Evolutionary conservation across 305 asterid genomes (phyloP), one percentile per base, ranked within the genome.

Genomic region (Fraxinus paxiana): DNA sequence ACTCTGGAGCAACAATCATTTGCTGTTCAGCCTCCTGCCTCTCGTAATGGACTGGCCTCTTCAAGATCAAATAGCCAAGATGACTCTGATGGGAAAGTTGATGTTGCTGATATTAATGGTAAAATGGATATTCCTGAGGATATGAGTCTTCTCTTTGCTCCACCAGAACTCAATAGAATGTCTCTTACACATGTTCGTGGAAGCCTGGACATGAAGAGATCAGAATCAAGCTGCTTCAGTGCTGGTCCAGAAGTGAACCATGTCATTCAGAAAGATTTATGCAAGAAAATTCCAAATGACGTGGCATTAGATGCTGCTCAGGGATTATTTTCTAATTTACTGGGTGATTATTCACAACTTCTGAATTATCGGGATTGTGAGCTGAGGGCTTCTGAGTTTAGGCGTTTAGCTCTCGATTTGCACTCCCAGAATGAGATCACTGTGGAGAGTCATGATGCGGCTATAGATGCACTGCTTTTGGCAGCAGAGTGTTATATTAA

Each of bases 401-500:
- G 96, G 90, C 92, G 93, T 80, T 89, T 96, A 80, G 96, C 99
- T 78, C 83, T 87, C 80, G 92, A 93, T 83, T 89, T 96, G 90
- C 93, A 86, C 78, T 92, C 97, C 77, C 92, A 89, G 86, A 82
- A 83, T 84, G 90, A 90, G 82, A 83, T 86, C 84, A 88, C 94
- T 41, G 88, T 74, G 56, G 99, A 96, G 87, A 90, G 91, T 89
- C 97, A 94, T 84, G 91, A 85, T 83, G 92, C 94, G 51, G 92
- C 94, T 77, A 86, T 94, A 80, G 98, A 93, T 85, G 93, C 99
- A 61, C 89, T 94, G 87, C 97, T 96, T 88, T 90, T 96, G 81
- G 98, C 97, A n/a, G 99, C 97, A 17, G 98, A 96, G 83, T 96
- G 99, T 85, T 89, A 89, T 82, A 89, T 92, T 63, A 94, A 92